These are phyloP conservation scores for Mortierella sp. DNA, from an alignment of 371 early-diverging fungal species.

Conservation along the genomic window DNA sequence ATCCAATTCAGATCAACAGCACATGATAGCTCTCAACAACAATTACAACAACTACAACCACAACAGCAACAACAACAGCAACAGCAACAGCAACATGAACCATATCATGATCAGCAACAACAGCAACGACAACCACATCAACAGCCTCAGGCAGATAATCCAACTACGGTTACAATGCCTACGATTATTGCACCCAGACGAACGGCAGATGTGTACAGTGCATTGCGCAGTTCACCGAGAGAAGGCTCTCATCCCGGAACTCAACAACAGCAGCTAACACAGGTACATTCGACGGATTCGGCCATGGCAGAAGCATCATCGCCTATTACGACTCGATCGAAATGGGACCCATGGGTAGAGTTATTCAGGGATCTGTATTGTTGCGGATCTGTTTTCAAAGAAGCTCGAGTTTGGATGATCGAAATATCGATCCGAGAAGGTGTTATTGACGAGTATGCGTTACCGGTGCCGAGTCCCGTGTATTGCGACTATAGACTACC, in stretches of 20 bases:
- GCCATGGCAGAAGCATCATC: background rate
- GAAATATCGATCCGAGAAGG: constrained; percentile 44
- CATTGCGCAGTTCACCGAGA: background rate
- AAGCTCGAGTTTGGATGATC: constrained; percentile 37
- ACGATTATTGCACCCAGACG: constrained; percentile 2
- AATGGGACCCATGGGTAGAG: constrained; percentile 26
- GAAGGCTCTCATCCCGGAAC: background rate
- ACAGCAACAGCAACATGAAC: constrained; percentile 2
- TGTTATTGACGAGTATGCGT: constrained; percentile 38
- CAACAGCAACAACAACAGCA: background rate
- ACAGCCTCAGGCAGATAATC: background rate
- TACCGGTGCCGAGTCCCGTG: constrained; percentile 43
- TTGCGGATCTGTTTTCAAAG: constrained; percentile 13
- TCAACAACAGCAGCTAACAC: background rate
- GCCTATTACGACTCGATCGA: background rate
- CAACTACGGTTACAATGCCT: no score
- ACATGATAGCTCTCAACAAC: background rate
- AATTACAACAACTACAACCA: no score
- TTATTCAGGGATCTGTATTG: constrained; percentile 19
- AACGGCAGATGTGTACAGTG: constrained; percentile 8
- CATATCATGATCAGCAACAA: constrained; percentile 4
- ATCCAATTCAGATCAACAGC: no score
- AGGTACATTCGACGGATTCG: background rate
- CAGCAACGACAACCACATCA: background rate
- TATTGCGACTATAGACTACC: constrained; percentile 49